A percentile compares a stretch with the other conserved stretches of the same genome.
phyloP scores from a whole-genome alignment of 176 grass and related monocot genomes.

The Eragrostis nindensis region DNA sequence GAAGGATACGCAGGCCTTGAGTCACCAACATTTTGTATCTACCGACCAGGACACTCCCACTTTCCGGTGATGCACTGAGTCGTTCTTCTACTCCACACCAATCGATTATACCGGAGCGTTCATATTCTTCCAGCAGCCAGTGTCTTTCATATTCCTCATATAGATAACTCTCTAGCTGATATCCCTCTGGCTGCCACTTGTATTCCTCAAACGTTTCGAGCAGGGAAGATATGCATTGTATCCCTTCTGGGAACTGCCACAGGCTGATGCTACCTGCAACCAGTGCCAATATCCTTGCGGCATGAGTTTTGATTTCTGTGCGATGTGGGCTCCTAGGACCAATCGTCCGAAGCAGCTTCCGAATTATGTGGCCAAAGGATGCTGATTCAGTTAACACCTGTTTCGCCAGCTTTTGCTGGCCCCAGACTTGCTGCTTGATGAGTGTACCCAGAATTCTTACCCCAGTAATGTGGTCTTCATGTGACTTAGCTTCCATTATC shows the following conservation, averaged over 20 bases:
- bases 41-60: too few species aligned
- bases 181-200: neutral
- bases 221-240: neutral
- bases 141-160: neutral
- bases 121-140: neutral
- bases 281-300: neutral
- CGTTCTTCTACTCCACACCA: too few species aligned
- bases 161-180: neutral
- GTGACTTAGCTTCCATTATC: too few species aligned
- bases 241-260: neutral
- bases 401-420: too few species aligned
- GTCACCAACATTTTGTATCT: too few species aligned
- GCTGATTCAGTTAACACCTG: too few species aligned
- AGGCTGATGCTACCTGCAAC: neutral
- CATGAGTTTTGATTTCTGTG: neutral
- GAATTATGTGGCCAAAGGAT: too few species aligned
- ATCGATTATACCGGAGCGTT: neutral
- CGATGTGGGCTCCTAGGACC: neutral
- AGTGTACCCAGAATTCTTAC: too few species aligned
- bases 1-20: too few species aligned
- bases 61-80: too few species aligned
- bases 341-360: neutral
- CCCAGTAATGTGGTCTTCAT: too few species aligned
- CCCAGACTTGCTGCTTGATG: too few species aligned
- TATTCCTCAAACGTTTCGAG: neutral